Conservation (phyloP, 2,329 filamentous ascomycete species). For the Stromatinia cepivora region DNA sequence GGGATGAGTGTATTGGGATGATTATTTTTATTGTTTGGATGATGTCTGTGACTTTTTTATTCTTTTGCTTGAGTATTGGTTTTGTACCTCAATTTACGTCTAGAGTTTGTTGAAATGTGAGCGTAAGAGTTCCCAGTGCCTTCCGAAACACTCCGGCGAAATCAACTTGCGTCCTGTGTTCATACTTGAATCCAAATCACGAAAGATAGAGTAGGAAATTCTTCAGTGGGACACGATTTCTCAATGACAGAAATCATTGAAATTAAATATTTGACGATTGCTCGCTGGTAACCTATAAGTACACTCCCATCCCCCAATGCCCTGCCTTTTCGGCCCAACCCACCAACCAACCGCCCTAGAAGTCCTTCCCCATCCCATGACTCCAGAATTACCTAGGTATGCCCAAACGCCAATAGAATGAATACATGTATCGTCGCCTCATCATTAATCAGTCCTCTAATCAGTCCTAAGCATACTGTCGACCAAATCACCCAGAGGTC, state of each 20-base stretch:
- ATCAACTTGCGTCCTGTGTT: background rate
- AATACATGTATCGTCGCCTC: conserved; percentile 26
- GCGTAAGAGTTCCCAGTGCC: background rate
- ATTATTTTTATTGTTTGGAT: background rate
- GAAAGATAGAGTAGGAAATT: background rate
- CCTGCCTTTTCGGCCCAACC: conserved; percentile 2
- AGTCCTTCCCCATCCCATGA: conserved; percentile 24
- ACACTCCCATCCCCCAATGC: conserved; percentile 18
- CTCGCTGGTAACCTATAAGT: conserved; percentile 21
- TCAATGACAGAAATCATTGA: background rate
- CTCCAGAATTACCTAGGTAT: conserved; percentile 18
- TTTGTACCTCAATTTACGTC: background rate
- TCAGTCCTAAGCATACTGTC: conserved; percentile 98
- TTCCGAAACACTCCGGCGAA: background rate
- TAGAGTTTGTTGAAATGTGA: background rate
- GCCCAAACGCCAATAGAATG: conserved; percentile 36
- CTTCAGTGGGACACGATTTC: background rate
- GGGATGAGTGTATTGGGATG: background rate
- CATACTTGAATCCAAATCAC: background rate
- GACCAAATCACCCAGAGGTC: conserved; percentile 89
- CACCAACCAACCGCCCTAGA: conserved; percentile 18
- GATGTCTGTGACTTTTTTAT: background rate
- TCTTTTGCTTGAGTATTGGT: background rate
- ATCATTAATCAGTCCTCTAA: conserved; percentile 27
- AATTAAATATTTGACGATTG: conserved; percentile 15